These are phyloP conservation scores for Malassezia slooffiae DNA, from an alignment of 1,284 basidiomycete genomes.

Conservation along the genomic window DNA sequence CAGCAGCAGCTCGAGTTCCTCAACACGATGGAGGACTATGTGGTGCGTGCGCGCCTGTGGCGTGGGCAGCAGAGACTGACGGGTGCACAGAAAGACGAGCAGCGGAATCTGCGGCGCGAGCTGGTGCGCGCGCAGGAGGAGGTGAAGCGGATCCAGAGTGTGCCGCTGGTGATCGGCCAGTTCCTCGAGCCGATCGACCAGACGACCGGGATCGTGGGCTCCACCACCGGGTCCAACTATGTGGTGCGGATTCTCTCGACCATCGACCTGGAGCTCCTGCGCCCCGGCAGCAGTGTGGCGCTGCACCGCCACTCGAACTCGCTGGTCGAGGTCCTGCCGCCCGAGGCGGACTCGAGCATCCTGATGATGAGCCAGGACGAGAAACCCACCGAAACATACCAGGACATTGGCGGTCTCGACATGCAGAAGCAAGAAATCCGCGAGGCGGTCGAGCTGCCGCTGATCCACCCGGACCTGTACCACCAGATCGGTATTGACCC, in stretches of 20 bases:
- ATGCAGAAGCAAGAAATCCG: conserved; percentile 97
- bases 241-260: conserved; percentile 96
- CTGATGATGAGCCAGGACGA: conserved; percentile 62
- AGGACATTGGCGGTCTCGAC: conserved; percentile 84
- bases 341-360: conserved; percentile 95
- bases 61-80: too few species aligned
- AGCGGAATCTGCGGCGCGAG: conserved; percentile 92
- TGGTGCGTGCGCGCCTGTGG: conserved; percentile 45
- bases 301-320: conserved; percentile 97
- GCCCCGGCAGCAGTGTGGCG: conserved; percentile 91
- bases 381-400: conserved; percentile 52
- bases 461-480: conserved; percentile 87
- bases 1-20: conserved; percentile 46
- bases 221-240: conserved; percentile 95
- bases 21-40: conserved; percentile 58
- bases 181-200: conserved; percentile 99
- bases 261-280: conserved; percentile 89
- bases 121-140: conserved; percentile 97
- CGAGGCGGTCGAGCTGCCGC: conserved; percentile 95
- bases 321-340: conserved; percentile 92
- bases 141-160: conserved; percentile 97
- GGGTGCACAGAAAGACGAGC: conserved; percentile 67
- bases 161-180: conserved; percentile 98
- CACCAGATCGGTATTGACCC: conserved; percentile 99
- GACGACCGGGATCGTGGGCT: conserved; percentile 91